Percentiles rank a stretch among this genome's conserved stretches.
phyloP scores from a whole-genome alignment of 2,329 filamentous ascomycete species.

The Colletotrichum zoysiae region DNA sequence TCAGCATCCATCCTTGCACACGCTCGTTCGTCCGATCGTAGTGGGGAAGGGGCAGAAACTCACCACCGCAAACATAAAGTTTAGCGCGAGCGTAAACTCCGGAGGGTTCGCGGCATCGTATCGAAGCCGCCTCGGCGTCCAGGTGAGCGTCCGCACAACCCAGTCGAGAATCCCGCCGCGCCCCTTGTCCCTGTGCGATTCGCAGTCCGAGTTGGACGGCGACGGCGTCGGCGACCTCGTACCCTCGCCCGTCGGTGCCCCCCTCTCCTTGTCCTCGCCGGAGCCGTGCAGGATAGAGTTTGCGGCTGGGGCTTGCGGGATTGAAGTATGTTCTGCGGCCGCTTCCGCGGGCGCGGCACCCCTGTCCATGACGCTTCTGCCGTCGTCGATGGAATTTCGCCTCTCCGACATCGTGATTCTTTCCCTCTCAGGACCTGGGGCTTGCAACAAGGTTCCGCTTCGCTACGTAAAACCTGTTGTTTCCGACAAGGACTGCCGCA shows the following conservation, averaged over 20 bases:
- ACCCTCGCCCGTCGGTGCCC: constrained; percentile 10
- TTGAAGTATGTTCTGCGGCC: neutral
- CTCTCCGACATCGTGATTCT: neutral
- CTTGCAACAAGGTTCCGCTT: neutral
- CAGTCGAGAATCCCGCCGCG: neutral
- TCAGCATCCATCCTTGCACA: neutral
- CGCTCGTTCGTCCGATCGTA: neutral
- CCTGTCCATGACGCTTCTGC: constrained; percentile 6
- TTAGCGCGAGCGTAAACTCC: constrained; percentile 75
- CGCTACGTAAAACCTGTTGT: neutral
- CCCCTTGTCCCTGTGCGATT: constrained; percentile 13
- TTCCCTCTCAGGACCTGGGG: neutral
- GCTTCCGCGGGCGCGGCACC: constrained; percentile 1
- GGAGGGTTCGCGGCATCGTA: constrained; percentile 77
- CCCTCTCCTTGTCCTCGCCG: neutral
- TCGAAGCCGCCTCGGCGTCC: constrained; percentile 75
- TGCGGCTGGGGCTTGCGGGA: constrained; percentile 13
- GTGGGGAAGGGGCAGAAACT: constrained; percentile 33
- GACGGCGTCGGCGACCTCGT: constrained; percentile 12
- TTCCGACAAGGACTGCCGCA: neutral
- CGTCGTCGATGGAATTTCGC: constrained; percentile 29
- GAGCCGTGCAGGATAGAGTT: constrained; percentile 8
- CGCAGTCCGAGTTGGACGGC: constrained; percentile 18
- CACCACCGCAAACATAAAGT: constrained; percentile 77
- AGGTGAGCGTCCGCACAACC: constrained; percentile 55